Evolutionary conservation across 352 stramenopile species (phyloP).

Genomic region (Pythium apleroticum): DNA sequence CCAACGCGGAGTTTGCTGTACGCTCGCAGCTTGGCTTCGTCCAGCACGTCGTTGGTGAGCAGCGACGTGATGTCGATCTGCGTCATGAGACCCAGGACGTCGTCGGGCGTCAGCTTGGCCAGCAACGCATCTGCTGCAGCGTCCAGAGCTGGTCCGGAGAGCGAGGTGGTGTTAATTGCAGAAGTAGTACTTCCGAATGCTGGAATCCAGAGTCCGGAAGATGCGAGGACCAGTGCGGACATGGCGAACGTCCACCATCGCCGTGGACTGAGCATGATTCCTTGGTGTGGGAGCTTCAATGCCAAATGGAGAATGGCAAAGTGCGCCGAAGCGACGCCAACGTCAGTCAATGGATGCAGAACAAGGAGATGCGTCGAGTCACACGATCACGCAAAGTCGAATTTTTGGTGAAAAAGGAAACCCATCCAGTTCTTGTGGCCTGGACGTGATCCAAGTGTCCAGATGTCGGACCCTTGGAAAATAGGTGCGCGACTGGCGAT

Average conservation of each 20-base stretch:
- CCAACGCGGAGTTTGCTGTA: conserved; percentile 5
- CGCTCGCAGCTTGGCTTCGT: conserved; percentile 6
- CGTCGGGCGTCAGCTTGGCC: neutral
- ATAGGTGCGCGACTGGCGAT: neutral
- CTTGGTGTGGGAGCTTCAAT: neutral
- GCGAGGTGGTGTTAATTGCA: neutral
- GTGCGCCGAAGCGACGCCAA: neutral
- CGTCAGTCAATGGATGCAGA: neutral
- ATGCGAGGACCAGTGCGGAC: neutral
- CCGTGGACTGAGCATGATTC: neutral
- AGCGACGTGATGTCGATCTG: conserved; percentile 12
- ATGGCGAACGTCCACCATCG: neutral
- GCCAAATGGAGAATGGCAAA: neutral
- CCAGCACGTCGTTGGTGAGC: conserved; percentile 9
- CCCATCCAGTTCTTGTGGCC: neutral
- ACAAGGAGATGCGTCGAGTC: neutral
- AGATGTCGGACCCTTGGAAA: neutral
- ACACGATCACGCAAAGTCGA: neutral
- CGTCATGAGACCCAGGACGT: conserved; percentile 11
- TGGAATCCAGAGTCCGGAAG: conserved; percentile 2
- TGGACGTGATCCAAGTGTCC: neutral
- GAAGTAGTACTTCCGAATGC: neutral
- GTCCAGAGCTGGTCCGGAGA: conserved; percentile 12
- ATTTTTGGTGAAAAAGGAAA: neutral
- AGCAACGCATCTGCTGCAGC: neutral